These are phyloP conservation scores for Fennellomyces sp. DNA, from an alignment of 371 early-diverging fungal species.

Conservation along the genomic window DNA sequence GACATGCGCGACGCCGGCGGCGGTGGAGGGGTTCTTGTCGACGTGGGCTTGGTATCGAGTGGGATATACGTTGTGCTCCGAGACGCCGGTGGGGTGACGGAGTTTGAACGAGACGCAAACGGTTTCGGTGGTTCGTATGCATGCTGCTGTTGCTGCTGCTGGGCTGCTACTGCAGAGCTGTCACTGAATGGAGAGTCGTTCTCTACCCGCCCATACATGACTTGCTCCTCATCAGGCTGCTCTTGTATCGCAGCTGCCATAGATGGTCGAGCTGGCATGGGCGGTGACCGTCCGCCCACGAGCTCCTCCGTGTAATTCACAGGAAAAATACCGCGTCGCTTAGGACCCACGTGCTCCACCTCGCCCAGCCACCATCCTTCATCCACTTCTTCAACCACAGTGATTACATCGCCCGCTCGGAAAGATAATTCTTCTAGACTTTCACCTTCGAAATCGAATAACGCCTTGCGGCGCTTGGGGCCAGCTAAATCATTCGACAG, in stretches of 20 bases:
- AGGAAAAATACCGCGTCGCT: slow-evolving; percentile 78
- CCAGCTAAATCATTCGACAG: too few species aligned
- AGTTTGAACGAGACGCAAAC: slow-evolving; percentile 1
- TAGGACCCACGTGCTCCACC: slow-evolving; percentile 45
- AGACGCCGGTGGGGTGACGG: slow-evolving; percentile 5
- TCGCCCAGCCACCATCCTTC: slow-evolving; percentile 93
- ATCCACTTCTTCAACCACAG: slow-evolving; percentile 75
- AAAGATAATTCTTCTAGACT: slow-evolving; percentile 72
- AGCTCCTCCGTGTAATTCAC: slow-evolving; percentile 72
- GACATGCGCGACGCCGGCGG: slow-evolving; percentile 9
- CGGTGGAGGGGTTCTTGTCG: slow-evolving; percentile 17
- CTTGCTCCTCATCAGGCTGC: slow-evolving; percentile 11
- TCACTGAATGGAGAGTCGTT: slow-evolving; percentile 17
- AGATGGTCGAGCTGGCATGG: slow-evolving; percentile 16
- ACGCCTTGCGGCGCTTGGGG: slow-evolving; percentile 50
- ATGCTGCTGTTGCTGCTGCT: background rate
- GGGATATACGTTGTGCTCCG: slow-evolving; percentile 15
- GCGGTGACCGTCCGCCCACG: background rate
- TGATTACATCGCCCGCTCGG: slow-evolving; percentile 70
- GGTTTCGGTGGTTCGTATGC: background rate
- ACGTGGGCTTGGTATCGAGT: slow-evolving; percentile 13
- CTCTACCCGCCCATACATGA: background rate
- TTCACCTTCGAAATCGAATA: slow-evolving; percentile 72
- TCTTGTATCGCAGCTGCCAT: slow-evolving; percentile 11
- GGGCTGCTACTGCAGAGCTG: background rate